phyloP scores from a whole-genome alignment of 208 protist genomes.

The Crithidia thermophila region DNA sequence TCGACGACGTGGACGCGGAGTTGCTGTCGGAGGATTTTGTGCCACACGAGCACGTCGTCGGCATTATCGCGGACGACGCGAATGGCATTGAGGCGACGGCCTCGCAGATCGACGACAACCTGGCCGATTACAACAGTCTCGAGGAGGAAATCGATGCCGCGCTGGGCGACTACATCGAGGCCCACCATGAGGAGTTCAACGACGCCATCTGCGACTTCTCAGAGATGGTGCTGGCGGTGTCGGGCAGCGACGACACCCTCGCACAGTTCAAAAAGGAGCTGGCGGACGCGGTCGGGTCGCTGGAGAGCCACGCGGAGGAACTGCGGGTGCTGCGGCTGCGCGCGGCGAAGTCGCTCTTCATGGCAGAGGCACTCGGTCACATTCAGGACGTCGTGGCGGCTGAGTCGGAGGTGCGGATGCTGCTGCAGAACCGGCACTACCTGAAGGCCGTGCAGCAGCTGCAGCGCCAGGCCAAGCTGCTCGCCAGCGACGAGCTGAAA shows the following conservation, averaged over 20 bases:
- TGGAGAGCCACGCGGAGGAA: conserved; percentile 76
- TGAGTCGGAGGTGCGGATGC: conserved; percentile 55
- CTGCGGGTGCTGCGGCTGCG: conserved; percentile 73
- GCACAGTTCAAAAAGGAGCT: conserved; percentile 73
- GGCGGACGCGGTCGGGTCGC: conserved; percentile 45
- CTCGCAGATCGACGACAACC: conserved; percentile 68
- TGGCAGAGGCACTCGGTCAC: conserved; percentile 56
- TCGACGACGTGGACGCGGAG: conserved; percentile 71
- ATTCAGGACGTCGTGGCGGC: conserved; percentile 58
- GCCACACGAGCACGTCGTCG: conserved; percentile 80
- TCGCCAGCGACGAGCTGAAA: conserved; percentile 45
- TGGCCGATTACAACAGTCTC: conserved; percentile 65
- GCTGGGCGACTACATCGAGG: conserved; percentile 75
- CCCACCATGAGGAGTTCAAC: conserved; percentile 86
- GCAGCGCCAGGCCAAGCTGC: conserved; percentile 37
- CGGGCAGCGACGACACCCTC: conserved; percentile 78
- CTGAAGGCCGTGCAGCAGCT: conserved; percentile 64
- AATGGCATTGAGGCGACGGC: conserved; percentile 59
- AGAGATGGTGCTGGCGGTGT: conserved; percentile 84
- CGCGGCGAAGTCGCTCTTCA: conserved; percentile 72
- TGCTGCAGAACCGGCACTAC: conserved; percentile 61
- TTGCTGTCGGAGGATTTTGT: conserved; percentile 68
- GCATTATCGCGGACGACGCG: conserved; percentile 61
- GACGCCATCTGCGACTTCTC: conserved; percentile 76
- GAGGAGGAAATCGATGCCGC: conserved; percentile 64